Evolutionary conservation across 495 filamentous ascomycete genomes (phyloP), one percentile per base, ranked within the genome.

Genomic region (Hyphodiscus hymeniophilus): DNA sequence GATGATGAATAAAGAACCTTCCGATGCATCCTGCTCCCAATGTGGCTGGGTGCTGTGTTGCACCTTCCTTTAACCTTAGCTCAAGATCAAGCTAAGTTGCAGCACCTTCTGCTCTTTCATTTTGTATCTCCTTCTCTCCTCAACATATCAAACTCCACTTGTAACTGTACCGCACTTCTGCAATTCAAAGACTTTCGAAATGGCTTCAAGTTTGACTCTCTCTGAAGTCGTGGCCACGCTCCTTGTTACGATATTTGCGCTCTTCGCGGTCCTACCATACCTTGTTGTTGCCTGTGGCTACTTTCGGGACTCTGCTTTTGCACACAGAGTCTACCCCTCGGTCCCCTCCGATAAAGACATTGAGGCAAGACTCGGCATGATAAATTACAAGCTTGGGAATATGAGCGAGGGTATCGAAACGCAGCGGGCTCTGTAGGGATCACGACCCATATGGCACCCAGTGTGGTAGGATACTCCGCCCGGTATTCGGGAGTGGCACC

Each of bases 21-120:
- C 10, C 26, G 10, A 28, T 28, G 26, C n/a, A n/a, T n/a, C n/a
- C n/a, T n/a, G n/a, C n/a, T n/a, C n/a, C n/a, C n/a, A n/a, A n/a
- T n/a, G n/a, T n/a, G 30, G 30, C 7, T 13, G 30, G 30, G 30
- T 32, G 30, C 30, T 32, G 30, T 38, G 20, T 43, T 43, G 40
- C 24, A 43, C 40, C 40, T 43, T 43, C 40, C 40, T 43, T 24
- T 20, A 43, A 24, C 40, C 21, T 24, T 43, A 43, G 40, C 40
- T 43, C 7, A 38, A 38, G 21, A 16, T 15, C 21, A 6, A 43
- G 24, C 3, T 3, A 43, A 26, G 40, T 30, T n/a, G n/a, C n/a
- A n/a, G 21, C 24, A 26, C 30, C 40, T 43, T 43, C 35, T 18
- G 8, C 20, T n/a, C 40, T 43, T 24, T 43, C 40, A 24, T 43